A percentile compares a stretch with the other conserved stretches of the same genome.
phyloP scores from a whole-genome alignment of 2,329 filamentous ascomycete genomes.

The Fusarium fracticaudum region DNA sequence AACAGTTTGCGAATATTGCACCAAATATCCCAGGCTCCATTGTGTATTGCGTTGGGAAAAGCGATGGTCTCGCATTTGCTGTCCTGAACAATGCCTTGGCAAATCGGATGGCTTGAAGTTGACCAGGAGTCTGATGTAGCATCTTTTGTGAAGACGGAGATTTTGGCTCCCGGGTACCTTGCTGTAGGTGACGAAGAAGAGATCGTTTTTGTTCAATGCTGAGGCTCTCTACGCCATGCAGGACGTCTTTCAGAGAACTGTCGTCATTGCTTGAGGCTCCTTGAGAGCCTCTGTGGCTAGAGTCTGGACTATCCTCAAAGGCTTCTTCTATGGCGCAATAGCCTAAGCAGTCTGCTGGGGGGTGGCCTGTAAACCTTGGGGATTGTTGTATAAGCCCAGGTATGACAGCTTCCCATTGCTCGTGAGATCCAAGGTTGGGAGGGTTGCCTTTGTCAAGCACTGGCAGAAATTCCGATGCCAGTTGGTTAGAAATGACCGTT shows the following conservation, averaged over 20 bases:
- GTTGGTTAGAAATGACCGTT: background rate
- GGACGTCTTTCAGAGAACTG: conserved; percentile 16
- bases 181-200: conserved; percentile 36
- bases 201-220: conserved; percentile 32
- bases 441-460: background rate
- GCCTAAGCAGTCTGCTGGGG: background rate
- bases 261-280: background rate
- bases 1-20: conserved; percentile 50
- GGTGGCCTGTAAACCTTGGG: background rate
- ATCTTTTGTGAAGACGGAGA: background rate
- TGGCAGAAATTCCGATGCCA: background rate
- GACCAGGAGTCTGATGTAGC: conserved; percentile 21
- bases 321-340: conserved; percentile 10
- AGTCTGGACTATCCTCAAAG: conserved; percentile 1
- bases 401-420: background rate
- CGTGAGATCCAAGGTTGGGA: background rate
- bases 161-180: conserved; percentile 6
- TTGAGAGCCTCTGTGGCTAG: background rate
- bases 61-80: conserved; percentile 18
- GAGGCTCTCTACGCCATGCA: conserved; percentile 28
- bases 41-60: conserved; percentile 27
- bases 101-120: conserved; percentile 35
- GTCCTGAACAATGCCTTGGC: conserved; percentile 30
- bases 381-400: background rate
- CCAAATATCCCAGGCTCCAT: conserved; percentile 45